Base-by-base conservation (phyloP, 495 filamentous ascomycete species). In the Apiosordaria backusii region DNA sequence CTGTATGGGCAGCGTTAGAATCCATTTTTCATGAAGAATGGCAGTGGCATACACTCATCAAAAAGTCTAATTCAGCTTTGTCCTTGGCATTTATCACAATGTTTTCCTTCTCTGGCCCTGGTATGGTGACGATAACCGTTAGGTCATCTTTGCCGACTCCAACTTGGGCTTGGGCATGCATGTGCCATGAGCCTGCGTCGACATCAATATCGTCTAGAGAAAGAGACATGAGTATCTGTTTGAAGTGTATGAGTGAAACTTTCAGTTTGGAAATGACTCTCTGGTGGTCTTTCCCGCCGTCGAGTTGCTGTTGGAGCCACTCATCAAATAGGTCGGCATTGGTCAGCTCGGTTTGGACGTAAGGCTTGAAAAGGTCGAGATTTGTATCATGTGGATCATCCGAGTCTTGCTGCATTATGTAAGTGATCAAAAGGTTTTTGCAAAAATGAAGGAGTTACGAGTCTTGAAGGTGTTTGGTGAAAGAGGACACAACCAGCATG, bases 11-110 rank as follows among this genome's bases (percentile, higher is more conserved):
- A 15, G 23, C 18, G 53, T 29, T 25, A 35, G n/a, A 16, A 7
- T 50, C 4, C 1, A 21, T 35, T 18, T 27, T 50, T 15, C 5
- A 25, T 57, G 52, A 19, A 50, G 0, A 21, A n/a, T n/a, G 3
- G 23, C 7, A 57, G 1, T 15, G 23, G 25, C 70, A 23, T 67
- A 69, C 70, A 10, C 63, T 62, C 55, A 57, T 40, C 1, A 70
- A 45, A 24, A 57, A 63, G 16, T 65, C 23, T 0, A 25, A 52
- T 13, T 70, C 63, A 7, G 25, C 13, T 19, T 65, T n/a, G 18
- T 72, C 63, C 40, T 64, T 58, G 4, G 70, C 45, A 1, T 10
- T 2, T 9, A 72, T 66, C 7, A 60, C 61, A 18, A 65, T 21
- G 5, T 54, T 22, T 1, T 64, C 40, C 4, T 27, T 23, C 10